Conservation (phyloP, 2,329 filamentous ascomycete species). For the Neoscytalidium dimidiatum region DNA sequence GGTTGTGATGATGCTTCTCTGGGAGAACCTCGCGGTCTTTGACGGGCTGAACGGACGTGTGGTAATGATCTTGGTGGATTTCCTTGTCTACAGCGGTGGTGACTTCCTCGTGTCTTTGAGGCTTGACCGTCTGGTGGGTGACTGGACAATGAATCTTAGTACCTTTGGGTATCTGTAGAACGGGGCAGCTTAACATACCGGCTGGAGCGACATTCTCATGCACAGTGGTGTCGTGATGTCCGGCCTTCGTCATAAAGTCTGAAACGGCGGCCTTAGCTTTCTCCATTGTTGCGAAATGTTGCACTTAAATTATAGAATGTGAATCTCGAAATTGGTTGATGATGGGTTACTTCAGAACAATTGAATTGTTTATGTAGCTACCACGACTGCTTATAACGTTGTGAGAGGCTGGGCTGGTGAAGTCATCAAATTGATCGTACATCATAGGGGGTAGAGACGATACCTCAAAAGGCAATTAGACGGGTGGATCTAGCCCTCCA, state of each 20-base stretch:
- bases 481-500: neutral
- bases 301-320: neutral
- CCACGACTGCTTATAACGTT: neutral
- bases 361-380: neutral
- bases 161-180: neutral
- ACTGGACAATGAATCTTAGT: constrained; percentile 36
- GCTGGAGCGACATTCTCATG: constrained; percentile 65
- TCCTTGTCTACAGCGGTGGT: constrained; percentile 67
- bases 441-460: constrained; percentile 1
- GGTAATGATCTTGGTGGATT: constrained; percentile 71
- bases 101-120: constrained; percentile 63
- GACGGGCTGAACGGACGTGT: constrained; percentile 69
- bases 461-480: neutral
- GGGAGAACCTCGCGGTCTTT: constrained; percentile 57
- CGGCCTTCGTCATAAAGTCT: constrained; percentile 61
- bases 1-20: constrained; percentile 64
- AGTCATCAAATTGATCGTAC: neutral
- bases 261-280: constrained; percentile 64
- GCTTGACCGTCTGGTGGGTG: constrained; percentile 61
- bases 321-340: neutral
- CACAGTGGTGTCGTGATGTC: constrained; percentile 68
- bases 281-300: constrained; percentile 53
- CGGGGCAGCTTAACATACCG: neutral
- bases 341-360: neutral
- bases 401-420: neutral